These are phyloP conservation scores for Lobosporangium transversale DNA, from an alignment of 192 early-diverging fungal genomes.

Conservation along the genomic window DNA sequence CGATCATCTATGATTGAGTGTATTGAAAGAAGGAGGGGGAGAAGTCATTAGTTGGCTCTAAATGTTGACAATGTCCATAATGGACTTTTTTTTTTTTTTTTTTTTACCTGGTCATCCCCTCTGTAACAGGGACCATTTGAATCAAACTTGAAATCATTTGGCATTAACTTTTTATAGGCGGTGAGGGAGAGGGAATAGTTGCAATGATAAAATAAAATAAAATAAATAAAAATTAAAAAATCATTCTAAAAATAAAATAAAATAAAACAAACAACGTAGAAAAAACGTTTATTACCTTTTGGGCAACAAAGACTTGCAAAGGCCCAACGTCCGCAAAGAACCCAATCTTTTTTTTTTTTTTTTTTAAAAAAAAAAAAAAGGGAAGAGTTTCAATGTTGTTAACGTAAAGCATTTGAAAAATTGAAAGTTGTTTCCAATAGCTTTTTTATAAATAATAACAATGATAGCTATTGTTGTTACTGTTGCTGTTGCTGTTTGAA, in stretches of 20 bases:
- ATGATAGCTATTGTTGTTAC: too few species aligned
- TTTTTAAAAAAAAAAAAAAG: too few species aligned
- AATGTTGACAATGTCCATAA: too few species aligned
- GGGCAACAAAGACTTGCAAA: slow-evolving; percentile 89
- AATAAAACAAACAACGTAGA: neutral
- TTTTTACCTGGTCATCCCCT: slow-evolving; percentile 73
- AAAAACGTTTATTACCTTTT: slow-evolving; percentile 57
- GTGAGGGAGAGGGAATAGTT: too few species aligned
- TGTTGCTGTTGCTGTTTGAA: too few species aligned
- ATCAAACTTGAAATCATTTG: slow-evolving; percentile 91
- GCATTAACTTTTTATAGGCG: slow-evolving; percentile 88
- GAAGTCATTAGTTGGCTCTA: neutral
- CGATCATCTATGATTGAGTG: slow-evolving; percentile 68
- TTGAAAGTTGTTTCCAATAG: too few species aligned
- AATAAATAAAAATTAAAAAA: too few species aligned
- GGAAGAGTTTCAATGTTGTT: too few species aligned
- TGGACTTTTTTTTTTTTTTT: neutral
- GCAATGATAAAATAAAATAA: too few species aligned
- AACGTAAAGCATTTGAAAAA: too few species aligned
- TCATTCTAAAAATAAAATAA: neutral
- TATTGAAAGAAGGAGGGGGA: neutral
- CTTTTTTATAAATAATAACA: too few species aligned
- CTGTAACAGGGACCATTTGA: slow-evolving; percentile 76
- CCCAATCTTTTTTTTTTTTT: slow-evolving; percentile 71
- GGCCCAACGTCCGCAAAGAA: slow-evolving; percentile 97